Base-by-base conservation (phyloP, 2,329 filamentous ascomycete genomes). In the Monosporascus sp. region DNA sequence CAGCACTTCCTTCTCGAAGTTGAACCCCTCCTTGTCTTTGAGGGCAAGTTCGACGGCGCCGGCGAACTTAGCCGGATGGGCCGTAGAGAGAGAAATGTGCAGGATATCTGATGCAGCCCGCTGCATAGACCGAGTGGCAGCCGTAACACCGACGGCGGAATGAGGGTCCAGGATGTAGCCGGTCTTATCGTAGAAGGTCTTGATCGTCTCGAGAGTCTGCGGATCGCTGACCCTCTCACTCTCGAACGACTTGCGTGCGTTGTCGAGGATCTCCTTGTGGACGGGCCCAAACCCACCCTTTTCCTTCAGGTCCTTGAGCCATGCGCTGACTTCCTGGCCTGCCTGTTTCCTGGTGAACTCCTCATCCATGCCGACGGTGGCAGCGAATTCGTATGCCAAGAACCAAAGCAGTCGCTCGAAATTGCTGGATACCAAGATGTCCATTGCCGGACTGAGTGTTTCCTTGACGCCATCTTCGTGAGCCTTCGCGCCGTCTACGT, bases 331-430 rank as follows among this genome's bases (percentile, higher is more conserved):
- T 63, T 89, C 87, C 67, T 90, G 84, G 3, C 90, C 88, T 8
- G 85, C 85, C 70, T 85, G 82, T 69, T 78, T 84, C 73, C 83
- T 82, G 70, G 82, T 86, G 77, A 80, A 86, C 59, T 79, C 74
- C 51, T 84, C 80, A 62, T 87, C 81, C 78, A 85, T 82, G 49
- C 81, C 81, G 4, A 78, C 77, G 14, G 70, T 75, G 7, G 74
- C 67, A 18, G 83, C 84, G 56, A 85, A 87, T 61, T 88, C 81
- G 73, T 90, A 89, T 2, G 91, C 87, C 28, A 97, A 78, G 78
- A 90, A 97, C 93, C 93, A 97, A 11, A 99, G 79, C 5, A 99
- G 79, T 35, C 94, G 85, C 78, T 99, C 94, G 68, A 99, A 97
- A 77, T 99, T 99, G 70, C 88, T 94, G 24, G 88, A 93, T 14